Base-by-base conservation (phyloP, 495 filamentous ascomycete genomes). In the Melanomma pulvis-pyrius region DNA sequence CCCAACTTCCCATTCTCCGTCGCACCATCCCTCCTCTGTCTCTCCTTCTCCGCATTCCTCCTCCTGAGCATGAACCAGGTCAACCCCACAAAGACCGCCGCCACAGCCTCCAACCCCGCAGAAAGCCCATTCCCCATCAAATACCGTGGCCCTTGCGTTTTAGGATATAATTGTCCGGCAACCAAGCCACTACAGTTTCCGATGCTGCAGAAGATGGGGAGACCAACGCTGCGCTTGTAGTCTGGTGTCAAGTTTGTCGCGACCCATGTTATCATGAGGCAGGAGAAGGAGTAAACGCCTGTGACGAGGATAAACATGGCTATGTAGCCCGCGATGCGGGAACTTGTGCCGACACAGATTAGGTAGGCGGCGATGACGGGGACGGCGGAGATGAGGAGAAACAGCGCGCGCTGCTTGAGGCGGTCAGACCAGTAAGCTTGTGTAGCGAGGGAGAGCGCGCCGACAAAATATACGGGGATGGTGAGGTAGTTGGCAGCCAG, bases 81-180 rank as follows among this genome's bases (percentile, higher is more conserved):
- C 1, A 32, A 13, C 2, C 28, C 24, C 1, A 39, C 30, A n/a
- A 32, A 30, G 15, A 59, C 28, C 22, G 7, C 19, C 1, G 72
- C 69, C 15, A 74, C 50, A 28, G 46, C 46, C 32, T 55, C 53
- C 46, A 71, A 11, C 8, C 69, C 72, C 0, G 51, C 41, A 1
- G 52, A 65, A 22, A 74, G 29, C 6, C 57, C 62, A 60, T 74
- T 72, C 25, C 72, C 72, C 50, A 55, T 51, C 2, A 72, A 22
- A 56, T 72, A 74, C 13, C 70, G 36, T 4, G 70, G 70, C 0
- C 53, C 59, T 24, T 70, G n/a, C 6, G 3, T 53, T 11, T 12
- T 41, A 6, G 70, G 72, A 50, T 74, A 74, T 28, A 74, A 11
- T 28, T 74, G 61, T 9, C 52, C 28, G 12, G 72, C 54, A 2